Conservation (phyloP, 208 protist species). For the Trypanosoma theileri region DNA sequence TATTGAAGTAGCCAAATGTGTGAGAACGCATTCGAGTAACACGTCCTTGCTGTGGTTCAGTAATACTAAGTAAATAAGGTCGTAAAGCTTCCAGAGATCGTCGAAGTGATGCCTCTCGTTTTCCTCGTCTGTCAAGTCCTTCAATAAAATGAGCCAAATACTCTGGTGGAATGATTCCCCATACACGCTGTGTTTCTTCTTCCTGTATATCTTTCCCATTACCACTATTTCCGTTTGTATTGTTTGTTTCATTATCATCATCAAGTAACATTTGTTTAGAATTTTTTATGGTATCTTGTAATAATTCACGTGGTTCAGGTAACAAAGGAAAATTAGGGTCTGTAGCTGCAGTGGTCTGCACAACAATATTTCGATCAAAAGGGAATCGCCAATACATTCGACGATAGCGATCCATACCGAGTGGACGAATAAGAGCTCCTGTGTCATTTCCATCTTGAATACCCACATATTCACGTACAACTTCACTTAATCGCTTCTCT, state of each 20-base stretch:
- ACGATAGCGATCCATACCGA: conserved; percentile 85
- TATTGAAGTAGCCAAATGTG: conserved; percentile 81
- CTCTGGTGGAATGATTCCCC: conserved; percentile 63
- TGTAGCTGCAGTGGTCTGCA: conserved; percentile 61
- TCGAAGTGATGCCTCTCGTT: conserved; percentile 62
- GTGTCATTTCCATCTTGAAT: conserved; percentile 51
- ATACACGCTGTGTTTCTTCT: conserved; percentile 36
- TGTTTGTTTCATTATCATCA: conserved; percentile 40
- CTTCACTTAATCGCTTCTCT: conserved; percentile 37
- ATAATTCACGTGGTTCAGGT: conserved; percentile 40
- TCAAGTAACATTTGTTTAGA: conserved; percentile 40
- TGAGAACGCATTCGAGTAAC: conserved; percentile 66
- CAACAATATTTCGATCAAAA: conserved; percentile 55
- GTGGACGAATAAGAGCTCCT: conserved; percentile 59
- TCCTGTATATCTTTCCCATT: background rate
- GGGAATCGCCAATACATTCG: conserved; percentile 90
- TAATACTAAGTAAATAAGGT: conserved; percentile 50
- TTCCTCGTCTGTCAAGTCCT: conserved; percentile 62
- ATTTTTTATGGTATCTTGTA: conserved; percentile 10
- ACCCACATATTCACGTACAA: conserved; percentile 33
- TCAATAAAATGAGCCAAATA: conserved; percentile 62
- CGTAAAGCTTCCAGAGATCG: conserved; percentile 42
- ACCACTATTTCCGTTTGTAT: background rate
- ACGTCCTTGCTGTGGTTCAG: conserved; percentile 38
- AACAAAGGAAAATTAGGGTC: conserved; percentile 36